Percentiles rank a stretch among this genome's conserved stretches.
Conservation (phyloP, 2,329 filamentous ascomycete genomes). For the Uncinocarpus reesii region DNA sequence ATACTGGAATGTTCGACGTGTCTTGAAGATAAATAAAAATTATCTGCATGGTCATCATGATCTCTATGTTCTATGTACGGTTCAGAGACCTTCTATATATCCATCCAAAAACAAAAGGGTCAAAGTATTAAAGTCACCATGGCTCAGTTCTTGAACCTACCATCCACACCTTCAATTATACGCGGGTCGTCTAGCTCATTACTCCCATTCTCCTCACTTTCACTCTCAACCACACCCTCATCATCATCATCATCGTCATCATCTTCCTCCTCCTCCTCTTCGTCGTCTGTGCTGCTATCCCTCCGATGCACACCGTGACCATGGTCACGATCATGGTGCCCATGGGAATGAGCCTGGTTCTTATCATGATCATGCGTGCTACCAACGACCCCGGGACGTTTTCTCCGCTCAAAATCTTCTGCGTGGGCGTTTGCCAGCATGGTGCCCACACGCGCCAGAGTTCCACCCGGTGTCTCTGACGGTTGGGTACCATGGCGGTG, state of each 20-base stretch:
- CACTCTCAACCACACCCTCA: not conserved
- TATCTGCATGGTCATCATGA: too few species aligned
- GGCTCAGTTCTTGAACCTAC: not conserved
- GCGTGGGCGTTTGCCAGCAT: conserved; percentile 77
- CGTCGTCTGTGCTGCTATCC: conserved; percentile 28
- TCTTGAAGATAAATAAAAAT: too few species aligned
- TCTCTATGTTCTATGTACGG: too few species aligned
- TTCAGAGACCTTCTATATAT: not conserved
- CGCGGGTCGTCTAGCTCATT: not conserved
- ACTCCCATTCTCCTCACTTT: conserved; percentile 7
- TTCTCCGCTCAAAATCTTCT: conserved; percentile 82
- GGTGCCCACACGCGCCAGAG: conserved; percentile 47
- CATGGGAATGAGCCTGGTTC: conserved; percentile 19
- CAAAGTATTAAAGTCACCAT: too few species aligned
- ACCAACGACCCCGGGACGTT: conserved; percentile 40
- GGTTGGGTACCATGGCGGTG: conserved; percentile 19
- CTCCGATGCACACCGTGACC: conserved; percentile 28
- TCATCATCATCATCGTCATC: conserved; percentile 13
- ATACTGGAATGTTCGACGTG: too few species aligned
- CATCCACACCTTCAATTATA: not conserved
- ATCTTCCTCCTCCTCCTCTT: conserved; percentile 24
- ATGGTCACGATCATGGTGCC: conserved; percentile 25
- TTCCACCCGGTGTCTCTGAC: conserved; percentile 23
- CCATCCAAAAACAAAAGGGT: too few species aligned
- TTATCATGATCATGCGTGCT: conserved; percentile 21